phyloP scores from a whole-genome alignment of 441 rosid genomes.

The Populus trichocarpa region DNA sequence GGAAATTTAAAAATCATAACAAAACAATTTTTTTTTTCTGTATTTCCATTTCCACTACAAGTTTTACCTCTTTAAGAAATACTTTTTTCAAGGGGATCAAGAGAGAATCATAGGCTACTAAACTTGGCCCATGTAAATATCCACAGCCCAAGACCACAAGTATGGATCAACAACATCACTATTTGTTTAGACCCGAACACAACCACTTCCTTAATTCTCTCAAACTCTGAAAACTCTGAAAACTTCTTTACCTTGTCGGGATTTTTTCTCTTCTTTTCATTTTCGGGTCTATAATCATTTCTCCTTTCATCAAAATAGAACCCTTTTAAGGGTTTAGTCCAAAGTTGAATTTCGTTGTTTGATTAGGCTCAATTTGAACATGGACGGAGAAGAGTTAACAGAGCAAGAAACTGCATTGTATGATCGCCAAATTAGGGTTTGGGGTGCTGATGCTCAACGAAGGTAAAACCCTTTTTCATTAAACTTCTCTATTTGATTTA shows the following conservation, averaged over 20 bases:
- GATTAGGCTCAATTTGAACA: slow-evolving; percentile 39
- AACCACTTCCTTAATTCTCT: neutral
- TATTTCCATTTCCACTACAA: too few species aligned
- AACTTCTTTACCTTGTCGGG: neutral
- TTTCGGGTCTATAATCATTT: neutral
- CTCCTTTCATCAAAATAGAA: neutral
- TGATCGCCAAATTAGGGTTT: slow-evolving; percentile 95
- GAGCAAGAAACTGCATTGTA: slow-evolving; percentile 93
- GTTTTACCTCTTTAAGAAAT: too few species aligned
- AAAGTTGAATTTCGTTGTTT: neutral
- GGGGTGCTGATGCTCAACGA: slow-evolving; percentile 94
- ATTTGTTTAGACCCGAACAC: neutral
- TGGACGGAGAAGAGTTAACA: slow-evolving; percentile 87
- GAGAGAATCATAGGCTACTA: neutral
- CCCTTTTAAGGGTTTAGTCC: neutral
- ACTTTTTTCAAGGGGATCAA: neutral
- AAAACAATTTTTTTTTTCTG: too few species aligned
- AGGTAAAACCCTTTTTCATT: slow-evolving; percentile 34
- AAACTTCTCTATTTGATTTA: neutral
- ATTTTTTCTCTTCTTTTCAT: neutral
- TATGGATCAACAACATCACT: neutral
- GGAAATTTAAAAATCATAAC: neutral
- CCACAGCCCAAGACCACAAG: neutral
- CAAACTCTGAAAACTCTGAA: neutral
- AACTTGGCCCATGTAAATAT: neutral